Evolutionary conservation across 2,329 filamentous ascomycete species (phyloP), one percentile per base, ranked within the genome.

Genomic region (Penicillium crustosum): DNA sequence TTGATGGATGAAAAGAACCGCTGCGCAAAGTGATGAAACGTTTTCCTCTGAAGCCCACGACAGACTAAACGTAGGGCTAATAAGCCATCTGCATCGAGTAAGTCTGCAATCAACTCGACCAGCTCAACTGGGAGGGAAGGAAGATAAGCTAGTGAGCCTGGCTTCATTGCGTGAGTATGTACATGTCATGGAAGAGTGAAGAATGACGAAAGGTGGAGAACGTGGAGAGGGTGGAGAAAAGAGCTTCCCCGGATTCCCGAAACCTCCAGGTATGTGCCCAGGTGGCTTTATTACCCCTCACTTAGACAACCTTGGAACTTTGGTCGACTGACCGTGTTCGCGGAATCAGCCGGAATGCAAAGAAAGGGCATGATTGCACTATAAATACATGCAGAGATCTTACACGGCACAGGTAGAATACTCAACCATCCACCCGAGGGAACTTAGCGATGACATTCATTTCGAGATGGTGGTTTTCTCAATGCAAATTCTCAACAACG

Each of bases 1-100:
- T 58, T 65, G 47, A 68, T 56, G 6, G 60, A 58, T 1, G 62
- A 57, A 27, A 68, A 66, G 53, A 61, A 66, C 8, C 62, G 62
- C 8, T 57, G 63, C 6, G 64, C 62, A 44, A 67, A 67, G 23
- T 61, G 56, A 45, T 66, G 57, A n/a, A 68, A 67, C 1, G 65
- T 68, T 44, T 66, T 67, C 33, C 42, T 57, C 21, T 68, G 64
- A 3, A 67, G 52, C 9, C 57, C 54, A 4, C 58, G 60, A 49
- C 66, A 66, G 7, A 57, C 53, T 10, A 62, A 54, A 49, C 66
- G 66, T 21, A 68, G 50, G 8, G 58, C 5, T 10, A 67, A 49
- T 38, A 67, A 42, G n/a, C 44, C 47, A 3, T 61, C 48, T 7
- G n/a, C 29, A 3, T 65, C 59, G 6, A 64, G 6, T 9, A 45